Evolutionary conservation across 805 yeast species (phyloP).

Genomic region (Starmerella potacharoeniae): DNA sequence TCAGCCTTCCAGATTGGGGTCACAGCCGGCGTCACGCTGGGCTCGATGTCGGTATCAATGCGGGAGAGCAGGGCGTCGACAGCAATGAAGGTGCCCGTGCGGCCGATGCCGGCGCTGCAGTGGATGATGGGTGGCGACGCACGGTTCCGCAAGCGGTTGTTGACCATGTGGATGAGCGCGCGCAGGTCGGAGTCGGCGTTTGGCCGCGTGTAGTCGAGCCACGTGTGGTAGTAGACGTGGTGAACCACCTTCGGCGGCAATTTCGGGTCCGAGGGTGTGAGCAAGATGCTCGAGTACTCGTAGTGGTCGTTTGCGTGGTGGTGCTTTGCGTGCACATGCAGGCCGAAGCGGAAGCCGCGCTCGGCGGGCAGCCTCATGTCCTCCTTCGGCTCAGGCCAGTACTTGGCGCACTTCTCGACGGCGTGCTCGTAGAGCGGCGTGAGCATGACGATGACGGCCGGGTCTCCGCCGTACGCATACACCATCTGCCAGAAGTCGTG

Average conservation of each 20-base stretch:
- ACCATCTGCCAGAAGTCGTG: conserved; percentile 80
- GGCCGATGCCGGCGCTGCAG: conserved; percentile 95
- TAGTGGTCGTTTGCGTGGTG: conserved; percentile 21
- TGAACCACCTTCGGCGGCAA: conserved; percentile 24
- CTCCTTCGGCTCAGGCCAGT: conserved; percentile 46
- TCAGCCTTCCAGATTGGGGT: conserved; percentile 21
- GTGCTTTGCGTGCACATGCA: conserved; percentile 15
- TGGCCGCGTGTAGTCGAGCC: conserved; percentile 76
- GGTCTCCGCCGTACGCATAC: conserved; percentile 57
- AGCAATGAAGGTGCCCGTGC: conserved; percentile 83
- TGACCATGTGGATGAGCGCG: conserved; percentile 46
- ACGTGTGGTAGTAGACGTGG: conserved; percentile 65
- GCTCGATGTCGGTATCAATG: conserved; percentile 21
- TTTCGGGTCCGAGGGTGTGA: conserved; percentile 16
- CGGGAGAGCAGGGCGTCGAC: conserved; percentile 40
- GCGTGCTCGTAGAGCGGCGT: conserved; percentile 69
- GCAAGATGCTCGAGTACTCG: conserved; percentile 18
- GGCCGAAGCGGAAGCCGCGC: conserved; percentile 20
- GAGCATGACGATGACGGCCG: conserved; percentile 55
- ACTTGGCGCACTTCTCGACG: conserved; percentile 69
- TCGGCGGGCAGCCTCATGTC: conserved; percentile 10
- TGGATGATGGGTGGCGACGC: conserved; percentile 60
- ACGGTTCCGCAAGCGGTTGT: conserved; percentile 33
- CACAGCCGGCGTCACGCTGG: conserved; percentile 12
- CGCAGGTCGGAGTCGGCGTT: conserved; percentile 32